phyloP scores from a whole-genome alignment of 2,329 filamentous ascomycete species.

The Stemphylium beticola region DNA sequence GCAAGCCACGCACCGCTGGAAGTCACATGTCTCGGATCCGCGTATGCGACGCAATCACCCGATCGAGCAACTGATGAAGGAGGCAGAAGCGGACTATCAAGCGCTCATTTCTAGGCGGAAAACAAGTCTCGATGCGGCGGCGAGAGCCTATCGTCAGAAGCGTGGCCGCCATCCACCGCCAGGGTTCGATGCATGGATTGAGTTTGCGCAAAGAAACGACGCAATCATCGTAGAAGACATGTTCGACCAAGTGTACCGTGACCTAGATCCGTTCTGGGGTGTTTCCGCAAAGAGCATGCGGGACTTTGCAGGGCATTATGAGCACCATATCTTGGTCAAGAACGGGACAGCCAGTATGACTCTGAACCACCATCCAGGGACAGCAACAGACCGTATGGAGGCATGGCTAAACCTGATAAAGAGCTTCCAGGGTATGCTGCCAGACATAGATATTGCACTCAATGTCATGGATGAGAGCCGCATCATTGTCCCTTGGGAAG shows the following conservation, averaged over 20 bases:
- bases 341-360: slow-evolving; percentile 46
- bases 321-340: slow-evolving; percentile 50
- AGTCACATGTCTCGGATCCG: neutral
- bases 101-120: slow-evolving; percentile 47
- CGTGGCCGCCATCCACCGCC: slow-evolving; percentile 59
- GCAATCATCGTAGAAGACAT: slow-evolving; percentile 57
- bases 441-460: slow-evolving; percentile 56
- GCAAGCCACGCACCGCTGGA: neutral
- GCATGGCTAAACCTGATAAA: slow-evolving; percentile 52
- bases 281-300: slow-evolving; percentile 51
- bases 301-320: slow-evolving; percentile 48
- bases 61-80: slow-evolving; percentile 47
- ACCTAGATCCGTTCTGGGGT: slow-evolving; percentile 58
- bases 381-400: slow-evolving; percentile 46
- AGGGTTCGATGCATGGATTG: slow-evolving; percentile 57
- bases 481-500: slow-evolving; percentile 56
- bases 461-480: slow-evolving; percentile 59
- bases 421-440: slow-evolving; percentile 48
- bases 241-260: slow-evolving; percentile 60
- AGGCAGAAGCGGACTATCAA: slow-evolving; percentile 41
- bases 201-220: slow-evolving; percentile 51
- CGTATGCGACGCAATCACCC: slow-evolving; percentile 34
- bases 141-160: slow-evolving; percentile 51
- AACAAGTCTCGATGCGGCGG: slow-evolving; percentile 46
- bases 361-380: slow-evolving; percentile 25